phyloP scores from a whole-genome alignment of 2,329 filamentous ascomycete genomes.

The Aureobasidium vineae region DNA sequence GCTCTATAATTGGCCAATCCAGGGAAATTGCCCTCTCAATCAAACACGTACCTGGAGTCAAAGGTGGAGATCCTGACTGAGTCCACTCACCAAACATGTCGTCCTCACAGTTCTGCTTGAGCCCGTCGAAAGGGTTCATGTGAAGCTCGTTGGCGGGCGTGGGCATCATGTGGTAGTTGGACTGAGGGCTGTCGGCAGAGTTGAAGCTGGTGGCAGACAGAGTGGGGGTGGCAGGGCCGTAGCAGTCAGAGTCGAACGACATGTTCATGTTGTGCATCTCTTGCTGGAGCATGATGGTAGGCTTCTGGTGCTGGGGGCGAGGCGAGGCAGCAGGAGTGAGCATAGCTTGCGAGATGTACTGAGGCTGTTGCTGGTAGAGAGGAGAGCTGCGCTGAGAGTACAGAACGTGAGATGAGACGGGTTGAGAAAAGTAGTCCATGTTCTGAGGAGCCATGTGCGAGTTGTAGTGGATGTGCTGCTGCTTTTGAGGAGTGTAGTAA shows the following conservation, averaged over 20 bases:
- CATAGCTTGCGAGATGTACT: conserved; percentile 58
- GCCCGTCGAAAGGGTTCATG: conserved; percentile 67
- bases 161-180: conserved; percentile 70
- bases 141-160: conserved; percentile 82
- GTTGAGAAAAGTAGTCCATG: conserved; percentile 38
- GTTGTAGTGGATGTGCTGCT: conserved; percentile 16
- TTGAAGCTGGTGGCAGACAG: conserved; percentile 84
- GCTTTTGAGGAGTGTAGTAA: conserved; percentile 74
- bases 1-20: conserved; percentile 22
- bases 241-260: conserved; percentile 75
- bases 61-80: conserved; percentile 73
- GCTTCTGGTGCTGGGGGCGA: conserved; percentile 70
- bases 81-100: conserved; percentile 74
- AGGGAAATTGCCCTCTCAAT: conserved; percentile 22
- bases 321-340: conserved; percentile 76
- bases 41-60: conserved; percentile 78
- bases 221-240: conserved; percentile 82
- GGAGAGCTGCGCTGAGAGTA: conserved; percentile 35
- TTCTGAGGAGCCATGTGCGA: conserved; percentile 55
- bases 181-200: conserved; percentile 78
- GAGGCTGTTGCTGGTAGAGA: conserved; percentile 48
- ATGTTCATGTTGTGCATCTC: conserved; percentile 51
- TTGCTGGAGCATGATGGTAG: conserved; percentile 65
- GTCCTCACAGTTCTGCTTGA: conserved; percentile 69
- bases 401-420: conserved; percentile 22